phyloP scores from a whole-genome alignment of 805 yeast genomes.

The Debaryomyces prosopidis region DNA sequence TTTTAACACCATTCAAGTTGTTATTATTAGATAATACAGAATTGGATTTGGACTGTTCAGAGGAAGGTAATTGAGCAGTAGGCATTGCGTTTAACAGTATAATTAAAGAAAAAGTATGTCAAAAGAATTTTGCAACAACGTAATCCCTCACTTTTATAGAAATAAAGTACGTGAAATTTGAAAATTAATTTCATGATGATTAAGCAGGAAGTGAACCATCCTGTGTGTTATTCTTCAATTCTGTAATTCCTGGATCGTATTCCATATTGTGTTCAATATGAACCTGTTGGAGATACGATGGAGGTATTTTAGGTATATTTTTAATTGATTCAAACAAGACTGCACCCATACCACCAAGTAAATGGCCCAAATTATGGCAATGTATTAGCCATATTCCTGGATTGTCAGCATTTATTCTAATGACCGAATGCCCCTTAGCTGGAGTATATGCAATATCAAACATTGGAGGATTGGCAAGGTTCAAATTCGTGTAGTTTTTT shows the following conservation, averaged over 20 bases:
- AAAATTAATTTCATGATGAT: too few relatives aligned
- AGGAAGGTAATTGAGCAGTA: too few relatives aligned
- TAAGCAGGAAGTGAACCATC: background rate
- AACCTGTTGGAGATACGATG: slow-evolving; percentile 2
- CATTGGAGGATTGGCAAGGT: slow-evolving; percentile 21
- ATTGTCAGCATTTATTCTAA: slow-evolving; percentile 31
- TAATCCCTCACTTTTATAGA: too few relatives aligned
- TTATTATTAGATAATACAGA: too few relatives aligned
- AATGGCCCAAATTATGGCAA: slow-evolving; percentile 36
- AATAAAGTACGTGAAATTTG: too few relatives aligned
- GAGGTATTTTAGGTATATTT: slow-evolving; percentile 2
- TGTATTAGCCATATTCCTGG: slow-evolving; percentile 34
- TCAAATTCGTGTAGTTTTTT: slow-evolving; percentile 13
- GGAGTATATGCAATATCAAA: slow-evolving; percentile 28
- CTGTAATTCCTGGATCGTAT: background rate
- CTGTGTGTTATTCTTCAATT: background rate
- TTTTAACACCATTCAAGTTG: too few relatives aligned
- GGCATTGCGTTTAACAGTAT: too few relatives aligned
- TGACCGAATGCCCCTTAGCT: slow-evolving; percentile 32
- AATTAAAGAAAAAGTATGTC: too few relatives aligned
- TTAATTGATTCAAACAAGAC: slow-evolving; percentile 4
- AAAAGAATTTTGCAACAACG: too few relatives aligned
- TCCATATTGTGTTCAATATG: slow-evolving; percentile 4
- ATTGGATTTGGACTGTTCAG: too few relatives aligned
- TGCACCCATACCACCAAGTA: slow-evolving; percentile 30